These are phyloP conservation scores for Citrus unshiu DNA, from an alignment of 345 rosid species.

Conservation along the genomic window DNA sequence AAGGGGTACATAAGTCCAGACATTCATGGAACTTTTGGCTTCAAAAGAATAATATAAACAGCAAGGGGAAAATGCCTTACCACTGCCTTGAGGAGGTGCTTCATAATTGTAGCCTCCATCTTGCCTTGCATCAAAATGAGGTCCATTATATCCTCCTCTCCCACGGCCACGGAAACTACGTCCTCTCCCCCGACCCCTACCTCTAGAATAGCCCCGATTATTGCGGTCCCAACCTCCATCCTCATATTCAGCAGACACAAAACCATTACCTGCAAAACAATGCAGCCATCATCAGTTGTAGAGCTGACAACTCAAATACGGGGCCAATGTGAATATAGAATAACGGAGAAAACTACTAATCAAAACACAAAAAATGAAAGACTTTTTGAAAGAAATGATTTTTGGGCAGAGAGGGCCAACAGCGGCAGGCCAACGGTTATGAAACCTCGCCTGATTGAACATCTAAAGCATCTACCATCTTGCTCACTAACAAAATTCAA, in stretches of 20 bases:
- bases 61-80: conserved; percentile 7
- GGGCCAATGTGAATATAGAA: neutral
- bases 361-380: neutral
- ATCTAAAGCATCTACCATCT: neutral
- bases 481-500: neutral
- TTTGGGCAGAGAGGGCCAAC: neutral
- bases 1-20: neutral
- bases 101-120: conserved; percentile 71
- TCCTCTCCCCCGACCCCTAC: conserved; percentile 90
- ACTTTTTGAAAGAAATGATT: neutral
- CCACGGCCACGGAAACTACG: conserved; percentile 74
- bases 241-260: conserved; percentile 56
- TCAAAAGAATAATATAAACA: neutral
- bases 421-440: neutral
- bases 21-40: neutral
- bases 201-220: conserved; percentile 62
- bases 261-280: conserved; percentile 62
- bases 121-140: conserved; percentile 53
- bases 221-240: conserved; percentile 76
- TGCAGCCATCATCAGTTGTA: neutral
- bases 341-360: neutral
- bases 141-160: conserved; percentile 82
- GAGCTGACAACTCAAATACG: neutral
- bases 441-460: neutral
- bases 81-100: conserved; percentile 42